These are phyloP conservation scores for Acanthamoeba castellanii DNA, from an alignment of 208 protist species.

Conservation along the genomic window DNA sequence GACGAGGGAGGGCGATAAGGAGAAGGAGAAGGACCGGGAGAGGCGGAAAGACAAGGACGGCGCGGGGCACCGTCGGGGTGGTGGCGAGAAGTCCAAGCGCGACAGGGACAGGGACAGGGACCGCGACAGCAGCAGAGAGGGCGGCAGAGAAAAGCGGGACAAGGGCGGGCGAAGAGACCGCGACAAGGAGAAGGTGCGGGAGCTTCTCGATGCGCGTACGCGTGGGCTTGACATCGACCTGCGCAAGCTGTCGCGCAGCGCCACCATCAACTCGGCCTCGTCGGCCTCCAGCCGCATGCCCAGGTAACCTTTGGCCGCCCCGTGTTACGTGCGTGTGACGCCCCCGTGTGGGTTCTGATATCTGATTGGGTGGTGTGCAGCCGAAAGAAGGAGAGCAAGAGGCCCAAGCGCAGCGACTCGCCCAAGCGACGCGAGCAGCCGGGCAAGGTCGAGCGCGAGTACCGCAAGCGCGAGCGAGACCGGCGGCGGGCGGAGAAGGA, in stretches of 20 bases:
- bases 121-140: not conserved
- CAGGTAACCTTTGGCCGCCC: not conserved
- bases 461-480: not conserved
- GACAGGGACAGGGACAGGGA: not conserved
- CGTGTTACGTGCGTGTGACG: not conserved
- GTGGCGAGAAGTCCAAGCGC: not conserved
- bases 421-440: not conserved
- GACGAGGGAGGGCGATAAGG: not conserved
- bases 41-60: not conserved
- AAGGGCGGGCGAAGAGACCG: not conserved
- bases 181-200: not conserved
- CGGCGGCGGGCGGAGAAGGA: not conserved
- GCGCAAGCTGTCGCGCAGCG: conserved; percentile 8
- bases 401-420: conserved; percentile 37
- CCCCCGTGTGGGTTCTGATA: not conserved
- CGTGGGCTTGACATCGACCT: conserved; percentile 17
- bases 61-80: too few relatives aligned
- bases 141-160: not conserved
- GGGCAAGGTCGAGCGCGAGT: not conserved
- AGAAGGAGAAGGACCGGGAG: not conserved
- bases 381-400: conserved; percentile 38
- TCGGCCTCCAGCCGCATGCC: not conserved
- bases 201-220: not conserved
- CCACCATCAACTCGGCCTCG: not conserved
- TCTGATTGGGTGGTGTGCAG: not conserved